Evolutionary conservation across 108 stramenopile genomes (phyloP).

Genomic region (Cyclostephanos invisitatus): DNA sequence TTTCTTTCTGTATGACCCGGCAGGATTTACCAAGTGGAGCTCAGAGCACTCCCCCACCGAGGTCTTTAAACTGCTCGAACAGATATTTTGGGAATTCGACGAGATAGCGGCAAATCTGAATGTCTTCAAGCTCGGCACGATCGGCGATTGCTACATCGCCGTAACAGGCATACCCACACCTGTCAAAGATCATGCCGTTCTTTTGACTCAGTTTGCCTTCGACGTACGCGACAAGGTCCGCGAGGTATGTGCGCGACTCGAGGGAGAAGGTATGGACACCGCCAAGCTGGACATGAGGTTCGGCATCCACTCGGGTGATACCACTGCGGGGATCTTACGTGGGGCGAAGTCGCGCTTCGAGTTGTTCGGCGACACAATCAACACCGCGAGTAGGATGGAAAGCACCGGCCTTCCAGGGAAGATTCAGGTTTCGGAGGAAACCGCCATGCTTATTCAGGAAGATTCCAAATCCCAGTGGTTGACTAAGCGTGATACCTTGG

Average conservation of each 20-base stretch:
- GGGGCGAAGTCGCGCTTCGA: slow-evolving; percentile 61
- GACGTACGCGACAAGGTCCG: slow-evolving; percentile 45
- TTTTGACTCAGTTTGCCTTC: slow-evolving; percentile 49
- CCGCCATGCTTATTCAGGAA: slow-evolving; percentile 44
- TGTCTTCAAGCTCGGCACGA: slow-evolving; percentile 53
- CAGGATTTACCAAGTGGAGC: slow-evolving; percentile 72
- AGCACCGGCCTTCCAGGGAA: slow-evolving; percentile 50
- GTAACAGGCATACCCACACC: slow-evolving; percentile 62
- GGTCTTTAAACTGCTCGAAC: slow-evolving; percentile 59
- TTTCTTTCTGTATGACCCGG: too few species aligned
- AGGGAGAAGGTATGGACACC: slow-evolving; percentile 59
- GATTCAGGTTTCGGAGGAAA: slow-evolving; percentile 62
- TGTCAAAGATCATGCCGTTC: slow-evolving; percentile 52
- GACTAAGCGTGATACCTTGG: slow-evolving; percentile 41
- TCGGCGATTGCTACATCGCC: slow-evolving; percentile 66
- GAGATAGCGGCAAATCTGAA: slow-evolving; percentile 39
- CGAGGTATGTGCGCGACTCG: slow-evolving; percentile 45
- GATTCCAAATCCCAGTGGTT: slow-evolving; percentile 47
- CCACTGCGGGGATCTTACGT: slow-evolving; percentile 62
- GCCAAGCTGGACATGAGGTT: slow-evolving; percentile 54
- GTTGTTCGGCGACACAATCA: slow-evolving; percentile 65
- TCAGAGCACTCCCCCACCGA: slow-evolving; percentile 53
- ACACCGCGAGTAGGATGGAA: slow-evolving; percentile 69
- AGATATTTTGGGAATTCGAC: slow-evolving; percentile 60
- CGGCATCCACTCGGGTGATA: slow-evolving; percentile 62